Evolutionary conservation across 768 basidiomycete species (phyloP), one percentile per base, ranked within the genome.

Genomic region (Trametes gibbosa): DNA sequence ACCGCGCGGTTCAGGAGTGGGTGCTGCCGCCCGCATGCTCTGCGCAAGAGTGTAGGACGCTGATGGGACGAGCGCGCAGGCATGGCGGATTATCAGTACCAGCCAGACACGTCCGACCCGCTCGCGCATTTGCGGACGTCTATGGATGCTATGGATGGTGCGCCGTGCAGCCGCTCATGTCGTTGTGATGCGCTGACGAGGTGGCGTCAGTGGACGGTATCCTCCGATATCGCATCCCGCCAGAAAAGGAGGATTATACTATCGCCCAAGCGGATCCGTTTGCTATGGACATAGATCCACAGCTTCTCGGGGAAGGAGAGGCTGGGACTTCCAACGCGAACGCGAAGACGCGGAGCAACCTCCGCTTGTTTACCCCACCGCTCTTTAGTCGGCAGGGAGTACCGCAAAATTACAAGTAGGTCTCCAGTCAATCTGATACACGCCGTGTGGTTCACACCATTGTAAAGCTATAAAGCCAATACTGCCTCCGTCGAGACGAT

Each of bases 61-160:
- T 47, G 37, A 35, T 23, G 27, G 42, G 53, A 24, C 34, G 34
- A 25, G 43, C 24, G 42, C 12, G 8, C 57, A 98, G 96, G 86
- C 57, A 93, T 98, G 90, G 91, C 87, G 39, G 96, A 98, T 71
- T 97, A 85, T 70, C 95, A 97, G 72, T 97, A 86, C 72, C 82
- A 86, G 60, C 92, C 92, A 1, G 79, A 89, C 56, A 74, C 79
- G 69, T 71, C 83, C 14, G 93, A 96, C 66, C 85, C 88, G 2
- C 74, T 92, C 3, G 72, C 85, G 2, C 76, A 84, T 57, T 73
- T 98, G 53, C 85, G 91, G 4, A 65, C 78, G 13, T 83, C 92
- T 0, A 87, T 98, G 84, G 81, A 85, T 48, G 76, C 77, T 6
- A 85, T 97, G 81, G 89, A 98, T 64, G 89, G 96, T 96, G 68